Percentiles rank a stretch among this genome's conserved stretches.
Conservation (phyloP, 2,329 filamentous ascomycete genomes). For the Onygenales sp. region DNA sequence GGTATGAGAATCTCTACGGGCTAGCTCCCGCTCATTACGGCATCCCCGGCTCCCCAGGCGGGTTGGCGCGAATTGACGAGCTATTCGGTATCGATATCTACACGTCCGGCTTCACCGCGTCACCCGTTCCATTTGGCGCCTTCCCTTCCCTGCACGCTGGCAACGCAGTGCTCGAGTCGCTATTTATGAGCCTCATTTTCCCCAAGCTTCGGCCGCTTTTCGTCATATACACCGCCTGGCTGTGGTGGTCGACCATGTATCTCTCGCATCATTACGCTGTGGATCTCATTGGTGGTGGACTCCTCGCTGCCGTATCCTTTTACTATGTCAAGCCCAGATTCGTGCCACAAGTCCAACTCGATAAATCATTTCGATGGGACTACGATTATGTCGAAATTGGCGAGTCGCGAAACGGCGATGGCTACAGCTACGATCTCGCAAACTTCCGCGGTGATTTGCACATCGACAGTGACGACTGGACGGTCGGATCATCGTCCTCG, state of each 20-base stretch:
- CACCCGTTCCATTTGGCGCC: slow-evolving; percentile 85
- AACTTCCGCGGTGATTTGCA: slow-evolving; percentile 47
- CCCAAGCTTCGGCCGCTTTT: slow-evolving; percentile 72
- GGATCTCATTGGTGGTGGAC: slow-evolving; percentile 76
- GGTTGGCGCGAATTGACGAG: slow-evolving; percentile 77
- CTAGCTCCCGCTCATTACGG: slow-evolving; percentile 86
- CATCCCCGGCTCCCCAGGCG: slow-evolving; percentile 81
- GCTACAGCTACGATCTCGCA: slow-evolving; percentile 47
- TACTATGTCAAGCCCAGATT: slow-evolving; percentile 73
- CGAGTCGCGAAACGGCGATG: slow-evolving; percentile 42
- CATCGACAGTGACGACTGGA: slow-evolving; percentile 79
- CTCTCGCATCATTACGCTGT: slow-evolving; percentile 95
- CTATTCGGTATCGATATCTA: slow-evolving; percentile 89
- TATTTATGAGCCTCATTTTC: slow-evolving; percentile 91
- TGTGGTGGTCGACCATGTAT: slow-evolving; percentile 99
- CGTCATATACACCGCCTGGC: slow-evolving; percentile 77
- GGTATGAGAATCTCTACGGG: slow-evolving; percentile 93
- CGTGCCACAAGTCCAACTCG: slow-evolving; percentile 69
- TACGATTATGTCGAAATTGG: slow-evolving; percentile 90
- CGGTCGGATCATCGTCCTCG: slow-evolving; percentile 71
- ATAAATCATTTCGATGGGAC: slow-evolving; percentile 86
- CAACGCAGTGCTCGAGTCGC: slow-evolving; percentile 76
- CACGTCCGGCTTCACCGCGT: slow-evolving; percentile 82
- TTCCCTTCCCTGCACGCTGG: slow-evolving; percentile 90
- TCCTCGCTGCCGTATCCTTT: slow-evolving; percentile 68